Percentiles rank a stretch among this genome's conserved stretches.
Evolutionary conservation across 768 basidiomycete species (phyloP).

Genomic region (Suillus variegatus): DNA sequence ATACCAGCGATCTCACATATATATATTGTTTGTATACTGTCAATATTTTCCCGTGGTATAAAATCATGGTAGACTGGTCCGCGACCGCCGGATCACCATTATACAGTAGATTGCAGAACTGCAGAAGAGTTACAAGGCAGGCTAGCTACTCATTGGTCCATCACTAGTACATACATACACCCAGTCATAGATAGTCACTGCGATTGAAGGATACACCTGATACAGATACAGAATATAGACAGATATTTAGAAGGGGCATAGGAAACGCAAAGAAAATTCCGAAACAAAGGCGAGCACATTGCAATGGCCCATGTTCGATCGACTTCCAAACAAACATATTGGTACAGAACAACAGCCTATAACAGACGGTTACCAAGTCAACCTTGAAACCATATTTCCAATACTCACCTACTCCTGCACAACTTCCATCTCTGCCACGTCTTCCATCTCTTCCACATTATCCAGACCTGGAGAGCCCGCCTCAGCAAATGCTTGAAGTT

Average conservation of each 20-base stretch:
- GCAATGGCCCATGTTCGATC: not conserved
- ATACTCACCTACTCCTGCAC: not conserved
- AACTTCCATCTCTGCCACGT: no score
- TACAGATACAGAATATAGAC: not conserved
- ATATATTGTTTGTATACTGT: no score
- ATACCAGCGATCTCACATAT: no score
- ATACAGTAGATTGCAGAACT: not conserved
- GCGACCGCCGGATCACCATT: no score
- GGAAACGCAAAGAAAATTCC: not conserved
- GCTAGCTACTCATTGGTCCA: not conserved
- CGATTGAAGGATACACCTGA: not conserved
- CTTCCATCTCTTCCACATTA: not conserved
- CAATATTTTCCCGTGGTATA: no score
- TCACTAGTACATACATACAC: not conserved
- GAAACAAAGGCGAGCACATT: not conserved
- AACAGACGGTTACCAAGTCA: not conserved
- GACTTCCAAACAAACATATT: not conserved
- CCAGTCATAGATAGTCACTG: not conserved
- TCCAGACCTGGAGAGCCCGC: not conserved
- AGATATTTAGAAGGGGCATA: not conserved
- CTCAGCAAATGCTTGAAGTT: slow-evolving; percentile 13
- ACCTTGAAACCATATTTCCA: not conserved
- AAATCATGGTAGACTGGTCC: no score
- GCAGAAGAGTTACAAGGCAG: not conserved
- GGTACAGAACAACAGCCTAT: not conserved